A percentile compares a stretch with the other conserved stretches of the same genome.
Evolutionary conservation across 306 rosid genomes (phyloP).

Genomic region (Vigna radiata): DNA sequence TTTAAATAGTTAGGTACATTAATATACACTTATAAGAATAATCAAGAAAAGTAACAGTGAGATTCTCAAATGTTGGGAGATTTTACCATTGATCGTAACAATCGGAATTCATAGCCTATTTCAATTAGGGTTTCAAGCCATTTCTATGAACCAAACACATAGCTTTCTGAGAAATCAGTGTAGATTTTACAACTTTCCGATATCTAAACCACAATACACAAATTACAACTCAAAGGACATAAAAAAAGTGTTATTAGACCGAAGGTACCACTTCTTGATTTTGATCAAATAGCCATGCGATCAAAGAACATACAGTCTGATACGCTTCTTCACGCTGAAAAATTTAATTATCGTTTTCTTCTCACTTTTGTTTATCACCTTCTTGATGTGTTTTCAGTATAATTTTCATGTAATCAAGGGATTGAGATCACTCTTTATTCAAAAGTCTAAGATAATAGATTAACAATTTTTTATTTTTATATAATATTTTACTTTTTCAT

Average conservation of each 20-base stretch:
- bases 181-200: neutral
- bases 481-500: no score
- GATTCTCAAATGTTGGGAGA: slow-evolving; percentile 16
- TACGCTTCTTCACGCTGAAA: neutral
- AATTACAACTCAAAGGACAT: neutral
- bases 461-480: no score
- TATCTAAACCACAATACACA: neutral
- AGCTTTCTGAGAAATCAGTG: neutral
- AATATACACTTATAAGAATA: neutral
- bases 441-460: no score
- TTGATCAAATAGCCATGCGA: neutral
- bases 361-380: no score
- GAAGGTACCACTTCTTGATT: neutral
- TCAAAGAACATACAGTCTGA: neutral
- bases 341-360: neutral
- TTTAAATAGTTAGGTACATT: no score
- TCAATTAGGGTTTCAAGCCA: slow-evolving; percentile 43
- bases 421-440: no score
- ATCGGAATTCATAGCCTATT: neutral
- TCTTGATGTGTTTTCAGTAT: no score
- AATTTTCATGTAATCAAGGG: no score
- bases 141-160: slow-evolving; percentile 33
- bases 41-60: neutral
- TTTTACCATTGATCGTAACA: slow-evolving; percentile 7
- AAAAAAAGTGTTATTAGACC: neutral